A percentile compares a stretch with the other conserved stretches of the same genome.
Conservation (phyloP, 805 yeast species). For the Yarrowia yakushimensis region DNA sequence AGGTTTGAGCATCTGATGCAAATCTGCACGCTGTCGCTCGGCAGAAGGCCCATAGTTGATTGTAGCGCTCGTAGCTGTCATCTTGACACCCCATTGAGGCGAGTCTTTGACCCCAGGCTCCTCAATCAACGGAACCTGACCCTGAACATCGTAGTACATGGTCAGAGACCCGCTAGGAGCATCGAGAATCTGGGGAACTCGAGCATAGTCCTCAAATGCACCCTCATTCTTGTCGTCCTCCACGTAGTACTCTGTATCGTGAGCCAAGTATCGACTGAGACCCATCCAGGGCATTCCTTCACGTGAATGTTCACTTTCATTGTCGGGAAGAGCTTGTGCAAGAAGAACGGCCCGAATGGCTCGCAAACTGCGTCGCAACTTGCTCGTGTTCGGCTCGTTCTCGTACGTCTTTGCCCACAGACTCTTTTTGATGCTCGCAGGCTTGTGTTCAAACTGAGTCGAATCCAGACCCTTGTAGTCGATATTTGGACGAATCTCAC, state of each 20-base stretch:
- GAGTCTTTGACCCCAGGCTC: conserved; percentile 20
- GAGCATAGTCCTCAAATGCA: conserved; percentile 69
- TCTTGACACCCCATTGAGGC: conserved; percentile 59
- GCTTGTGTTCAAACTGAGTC: not conserved
- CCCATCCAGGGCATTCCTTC: conserved; percentile 63
- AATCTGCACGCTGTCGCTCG: conserved; percentile 68
- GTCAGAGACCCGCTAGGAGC: conserved; percentile 52
- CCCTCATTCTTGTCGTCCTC: conserved; percentile 38
- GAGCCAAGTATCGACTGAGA: conserved; percentile 58
- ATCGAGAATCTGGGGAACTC: conserved; percentile 64
- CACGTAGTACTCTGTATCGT: conserved; percentile 36
- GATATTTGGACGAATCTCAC: conserved; percentile 67
- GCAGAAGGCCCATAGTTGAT: conserved; percentile 95
- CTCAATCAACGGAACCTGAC: conserved; percentile 45
- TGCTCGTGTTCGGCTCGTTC: conserved; percentile 9
- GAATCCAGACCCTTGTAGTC: conserved; percentile 46
- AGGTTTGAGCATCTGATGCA: conserved; percentile 70
- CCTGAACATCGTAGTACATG: conserved; percentile 72
- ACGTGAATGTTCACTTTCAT: not conserved
- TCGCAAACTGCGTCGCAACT: not conserved
- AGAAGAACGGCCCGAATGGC: conserved; percentile 8
- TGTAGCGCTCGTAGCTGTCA: conserved; percentile 57
- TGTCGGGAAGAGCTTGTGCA: not conserved
- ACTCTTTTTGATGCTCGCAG: conserved; percentile 3
- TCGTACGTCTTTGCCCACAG: conserved; percentile 17